phyloP scores from a whole-genome alignment of 2,329 filamentous ascomycete species.

The Colletotrichum musicola region DNA sequence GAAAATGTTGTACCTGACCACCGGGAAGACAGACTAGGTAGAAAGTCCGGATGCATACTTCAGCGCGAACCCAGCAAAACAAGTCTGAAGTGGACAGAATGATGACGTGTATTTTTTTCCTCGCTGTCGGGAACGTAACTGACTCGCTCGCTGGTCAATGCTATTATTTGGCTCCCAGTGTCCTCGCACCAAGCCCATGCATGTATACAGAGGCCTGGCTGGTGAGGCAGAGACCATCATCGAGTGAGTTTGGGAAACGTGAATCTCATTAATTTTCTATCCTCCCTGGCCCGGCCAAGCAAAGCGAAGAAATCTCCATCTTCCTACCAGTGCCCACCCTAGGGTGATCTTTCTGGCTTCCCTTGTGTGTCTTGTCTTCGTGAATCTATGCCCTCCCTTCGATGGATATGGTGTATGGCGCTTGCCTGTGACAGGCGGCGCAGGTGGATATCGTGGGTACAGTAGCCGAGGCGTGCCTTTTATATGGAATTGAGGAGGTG shows the following conservation, averaged over 20 bases:
- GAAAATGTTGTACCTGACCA: neutral
- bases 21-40: too few species aligned
- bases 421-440: constrained; percentile 9
- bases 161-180: neutral
- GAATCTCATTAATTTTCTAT: constrained; percentile 38
- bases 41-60: too few species aligned
- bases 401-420: constrained; percentile 38
- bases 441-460: constrained; percentile 26
- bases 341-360: constrained; percentile 27
- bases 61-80: too few species aligned
- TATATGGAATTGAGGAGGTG: constrained; percentile 20
- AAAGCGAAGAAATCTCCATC: constrained; percentile 33
- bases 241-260: constrained; percentile 26
- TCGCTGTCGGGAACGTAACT: too few species aligned
- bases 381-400: constrained; percentile 38
- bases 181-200: neutral
- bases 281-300: constrained; percentile 27
- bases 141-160: too few species aligned
- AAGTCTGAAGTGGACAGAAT: too few species aligned
- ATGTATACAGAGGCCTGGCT: neutral
- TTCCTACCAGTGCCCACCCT: constrained; percentile 25
- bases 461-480: constrained; percentile 22
- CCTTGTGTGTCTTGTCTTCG: constrained; percentile 35
- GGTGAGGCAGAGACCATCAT: too few species aligned
- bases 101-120: too few species aligned